phyloP scores from a whole-genome alignment of 805 yeast species.

The Saccharomyces paradoxus region DNA sequence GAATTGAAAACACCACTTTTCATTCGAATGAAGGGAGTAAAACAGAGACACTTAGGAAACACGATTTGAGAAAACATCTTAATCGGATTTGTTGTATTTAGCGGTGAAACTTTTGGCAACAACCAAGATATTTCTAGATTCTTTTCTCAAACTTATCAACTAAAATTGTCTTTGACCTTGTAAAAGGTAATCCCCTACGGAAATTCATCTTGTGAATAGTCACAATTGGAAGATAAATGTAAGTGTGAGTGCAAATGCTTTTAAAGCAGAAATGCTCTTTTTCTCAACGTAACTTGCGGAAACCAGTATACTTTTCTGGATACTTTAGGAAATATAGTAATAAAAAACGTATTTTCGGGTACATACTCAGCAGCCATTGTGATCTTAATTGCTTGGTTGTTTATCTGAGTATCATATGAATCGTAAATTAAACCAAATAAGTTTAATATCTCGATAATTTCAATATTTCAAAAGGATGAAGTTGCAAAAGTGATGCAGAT shows the following conservation, averaged over 20 bases:
- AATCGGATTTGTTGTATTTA: background rate
- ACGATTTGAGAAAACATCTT: background rate
- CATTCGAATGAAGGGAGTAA: slow-evolving; percentile 33
- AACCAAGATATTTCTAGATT: background rate
- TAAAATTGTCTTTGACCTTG: slow-evolving; percentile 22
- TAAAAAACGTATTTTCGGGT: background rate
- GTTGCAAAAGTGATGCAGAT: background rate
- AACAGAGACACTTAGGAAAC: slow-evolving; percentile 30
- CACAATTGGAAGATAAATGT: background rate
- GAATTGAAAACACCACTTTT: slow-evolving; percentile 34
- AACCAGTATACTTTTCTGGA: background rate
- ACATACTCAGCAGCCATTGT: slow-evolving; percentile 36
- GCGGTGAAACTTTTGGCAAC: slow-evolving; percentile 8
- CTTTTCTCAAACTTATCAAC: slow-evolving; percentile 9
- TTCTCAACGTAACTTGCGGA: slow-evolving; percentile 10
- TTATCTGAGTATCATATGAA: background rate
- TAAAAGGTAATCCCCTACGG: slow-evolving; percentile 27
- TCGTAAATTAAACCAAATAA: no score
- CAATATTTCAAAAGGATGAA: background rate
- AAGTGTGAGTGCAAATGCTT: background rate
- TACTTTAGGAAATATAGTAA: background rate
- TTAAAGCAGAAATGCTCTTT: background rate
- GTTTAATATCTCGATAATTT: background rate
- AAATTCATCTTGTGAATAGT: background rate
- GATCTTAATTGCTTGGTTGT: slow-evolving; percentile 15